Percentiles rank a stretch among this genome's conserved stretches.
phyloP scores from a whole-genome alignment of 176 grass and related monocot genomes.

The Oryza australiensis region DNA sequence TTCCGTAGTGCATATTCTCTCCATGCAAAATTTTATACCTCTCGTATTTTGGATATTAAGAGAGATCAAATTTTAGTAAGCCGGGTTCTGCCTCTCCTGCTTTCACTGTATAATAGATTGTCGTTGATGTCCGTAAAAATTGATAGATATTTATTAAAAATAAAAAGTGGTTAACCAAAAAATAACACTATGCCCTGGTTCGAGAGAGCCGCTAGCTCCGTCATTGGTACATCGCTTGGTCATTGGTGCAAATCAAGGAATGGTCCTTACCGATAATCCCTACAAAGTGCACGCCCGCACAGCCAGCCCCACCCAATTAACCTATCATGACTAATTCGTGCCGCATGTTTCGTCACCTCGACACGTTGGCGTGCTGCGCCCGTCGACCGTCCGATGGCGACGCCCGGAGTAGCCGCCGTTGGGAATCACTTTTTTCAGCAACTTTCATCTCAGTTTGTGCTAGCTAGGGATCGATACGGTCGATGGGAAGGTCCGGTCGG shows the following conservation, averaged over 20 bases:
- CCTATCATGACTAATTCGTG: background rate
- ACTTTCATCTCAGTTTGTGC: too few species aligned
- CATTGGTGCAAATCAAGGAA: background rate
- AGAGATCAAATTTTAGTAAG: too few species aligned
- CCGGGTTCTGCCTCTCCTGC: too few species aligned
- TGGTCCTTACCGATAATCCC: background rate
- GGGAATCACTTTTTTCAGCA: constrained; percentile 13
- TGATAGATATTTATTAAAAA: too few species aligned
- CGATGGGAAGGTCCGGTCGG: background rate
- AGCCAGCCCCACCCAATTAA: background rate
- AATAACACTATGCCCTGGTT: too few species aligned
- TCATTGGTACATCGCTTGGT: background rate
- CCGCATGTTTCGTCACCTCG: constrained; percentile 7
- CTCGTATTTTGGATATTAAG: too few species aligned
- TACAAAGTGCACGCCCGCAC: background rate
- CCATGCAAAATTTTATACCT: too few species aligned
- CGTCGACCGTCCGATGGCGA: constrained; percentile 10
- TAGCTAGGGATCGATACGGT: background rate
- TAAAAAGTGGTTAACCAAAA: too few species aligned
- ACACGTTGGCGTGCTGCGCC: background rate
- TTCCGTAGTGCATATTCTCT: too few species aligned
- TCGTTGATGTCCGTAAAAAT: too few species aligned
- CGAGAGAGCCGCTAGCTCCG: too few species aligned
- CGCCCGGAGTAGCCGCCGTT: constrained; percentile 21
- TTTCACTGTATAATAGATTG: too few species aligned